These are phyloP conservation scores for Cryptococcus sp. DNA, from an alignment of 1,284 basidiomycete species.

Conservation along the genomic window DNA sequence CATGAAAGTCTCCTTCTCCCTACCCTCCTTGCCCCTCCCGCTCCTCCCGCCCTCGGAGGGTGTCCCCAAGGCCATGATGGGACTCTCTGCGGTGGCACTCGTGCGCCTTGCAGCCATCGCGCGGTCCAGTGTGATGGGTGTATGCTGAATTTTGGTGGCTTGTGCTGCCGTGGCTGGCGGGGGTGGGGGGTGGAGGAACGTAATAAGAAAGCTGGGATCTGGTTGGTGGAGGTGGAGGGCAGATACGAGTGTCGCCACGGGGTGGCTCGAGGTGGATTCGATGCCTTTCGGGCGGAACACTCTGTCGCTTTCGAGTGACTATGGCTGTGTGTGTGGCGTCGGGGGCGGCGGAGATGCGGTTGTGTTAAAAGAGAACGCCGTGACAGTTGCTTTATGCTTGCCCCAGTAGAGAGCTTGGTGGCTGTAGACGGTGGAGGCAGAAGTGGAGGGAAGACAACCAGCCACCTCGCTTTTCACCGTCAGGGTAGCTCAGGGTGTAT, in stretches of 20 bases:
- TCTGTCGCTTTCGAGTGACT: too few species aligned
- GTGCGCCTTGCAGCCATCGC: constrained; percentile 19
- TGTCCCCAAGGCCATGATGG: neutral
- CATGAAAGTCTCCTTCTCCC: constrained; percentile 46
- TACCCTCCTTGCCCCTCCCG: constrained; percentile 27
- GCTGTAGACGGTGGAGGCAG: constrained; percentile 4
- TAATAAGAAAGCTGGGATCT: neutral
- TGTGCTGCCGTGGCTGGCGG: constrained; percentile 3
- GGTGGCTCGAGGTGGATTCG: neutral
- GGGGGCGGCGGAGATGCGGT: too few species aligned
- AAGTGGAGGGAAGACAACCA: constrained; percentile 1
- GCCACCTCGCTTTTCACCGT: neutral
- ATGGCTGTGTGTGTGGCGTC: too few species aligned
- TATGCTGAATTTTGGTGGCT: neutral
- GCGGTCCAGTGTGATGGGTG: neutral
- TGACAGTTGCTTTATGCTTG: too few species aligned
- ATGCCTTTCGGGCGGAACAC: neutral
- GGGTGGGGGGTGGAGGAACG: neutral
- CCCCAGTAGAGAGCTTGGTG: neutral
- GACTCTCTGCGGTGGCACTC: constrained; percentile 1
- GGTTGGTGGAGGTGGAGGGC: constrained; percentile 1
- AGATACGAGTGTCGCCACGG: too few species aligned
- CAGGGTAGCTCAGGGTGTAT: neutral
- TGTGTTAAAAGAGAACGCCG: too few species aligned
- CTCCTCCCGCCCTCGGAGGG: constrained; percentile 11